Conservation (phyloP, 2,329 filamentous ascomycete species). For the Xylaria sp. region DNA sequence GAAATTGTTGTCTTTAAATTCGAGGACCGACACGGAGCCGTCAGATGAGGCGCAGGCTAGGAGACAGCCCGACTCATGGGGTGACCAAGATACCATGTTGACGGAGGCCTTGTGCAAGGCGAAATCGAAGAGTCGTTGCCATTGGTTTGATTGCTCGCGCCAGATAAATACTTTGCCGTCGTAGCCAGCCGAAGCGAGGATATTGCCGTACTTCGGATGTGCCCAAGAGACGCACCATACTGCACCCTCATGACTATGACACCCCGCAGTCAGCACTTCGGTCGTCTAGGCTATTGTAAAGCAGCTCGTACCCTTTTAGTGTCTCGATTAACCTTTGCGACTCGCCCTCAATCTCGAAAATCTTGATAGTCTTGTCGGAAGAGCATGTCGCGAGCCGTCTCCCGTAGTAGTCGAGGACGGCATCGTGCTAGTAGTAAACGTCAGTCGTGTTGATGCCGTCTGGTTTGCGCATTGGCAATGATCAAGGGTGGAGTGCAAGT, state of each 20-base stretch:
- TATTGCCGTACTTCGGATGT: conserved; percentile 98
- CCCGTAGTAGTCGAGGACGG: conserved; percentile 98
- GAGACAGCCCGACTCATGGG: conserved; percentile 92
- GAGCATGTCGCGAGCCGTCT: conserved; percentile 96
- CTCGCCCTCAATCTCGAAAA: conserved; percentile 97
- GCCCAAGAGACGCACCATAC: conserved; percentile 99
- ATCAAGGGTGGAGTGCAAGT: conserved; percentile 6
- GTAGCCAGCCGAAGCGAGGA: conserved; percentile 93
- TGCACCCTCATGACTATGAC: conserved; percentile 86
- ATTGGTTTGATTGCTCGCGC: conserved; percentile 82
- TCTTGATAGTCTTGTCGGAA: conserved; percentile 98
- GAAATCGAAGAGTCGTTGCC: conserved; percentile 92
- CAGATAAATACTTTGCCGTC: conserved; percentile 99
- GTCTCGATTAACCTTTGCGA: conserved; percentile 90
- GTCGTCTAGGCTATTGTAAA: conserved; percentile 6
- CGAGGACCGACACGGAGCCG: conserved; percentile 90
- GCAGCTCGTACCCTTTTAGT: conserved; percentile 79
- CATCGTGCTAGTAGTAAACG: conserved; percentile 80
- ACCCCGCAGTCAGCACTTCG: conserved; percentile 35
- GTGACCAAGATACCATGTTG: conserved; percentile 97
- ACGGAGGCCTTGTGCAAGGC: conserved; percentile 94
- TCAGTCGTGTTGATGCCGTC: conserved; percentile 34
- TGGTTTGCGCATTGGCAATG: conserved; percentile 25
- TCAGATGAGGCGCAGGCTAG: conserved; percentile 95
- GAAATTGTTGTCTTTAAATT: conserved; percentile 97